phyloP scores from a whole-genome alignment of 345 rosid genomes.

The Litchi chinensis region DNA sequence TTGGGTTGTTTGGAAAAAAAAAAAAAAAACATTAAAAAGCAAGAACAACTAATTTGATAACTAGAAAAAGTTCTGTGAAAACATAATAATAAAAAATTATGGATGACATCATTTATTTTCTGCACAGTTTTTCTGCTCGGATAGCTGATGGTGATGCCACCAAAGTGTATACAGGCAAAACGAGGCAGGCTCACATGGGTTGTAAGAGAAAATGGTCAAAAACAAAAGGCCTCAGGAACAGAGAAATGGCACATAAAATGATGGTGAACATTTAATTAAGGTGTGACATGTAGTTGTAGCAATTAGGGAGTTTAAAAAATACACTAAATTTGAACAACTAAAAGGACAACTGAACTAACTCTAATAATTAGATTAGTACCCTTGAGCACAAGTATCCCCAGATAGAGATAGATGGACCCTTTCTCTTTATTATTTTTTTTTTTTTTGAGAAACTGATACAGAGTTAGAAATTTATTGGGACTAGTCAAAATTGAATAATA shows the following conservation, averaged over 20 bases:
- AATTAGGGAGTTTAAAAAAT: not conserved
- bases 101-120: not conserved
- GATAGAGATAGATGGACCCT: slow-evolving; percentile 20
- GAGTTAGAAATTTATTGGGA: no score
- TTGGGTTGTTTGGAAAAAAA: not conserved
- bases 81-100: not conserved
- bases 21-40: not conserved
- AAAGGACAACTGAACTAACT: slow-evolving; percentile 28
- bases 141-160: slow-evolving; percentile 25
- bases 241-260: slow-evolving; percentile 21
- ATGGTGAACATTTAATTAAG: slow-evolving; percentile 16
- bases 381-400: slow-evolving; percentile 29
- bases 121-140: slow-evolving; percentile 4
- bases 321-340: slow-evolving; percentile 4
- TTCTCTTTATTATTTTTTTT: no score
- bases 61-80: not conserved
- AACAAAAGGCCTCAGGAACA: slow-evolving; percentile 14
- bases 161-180: slow-evolving; percentile 15
- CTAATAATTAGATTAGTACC: slow-evolving; percentile 30
- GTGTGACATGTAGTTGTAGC: slow-evolving; percentile 1
- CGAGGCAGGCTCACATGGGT: slow-evolving; percentile 35
- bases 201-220: slow-evolving; percentile 21
- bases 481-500: no score
- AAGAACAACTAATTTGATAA: not conserved
- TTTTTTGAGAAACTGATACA: no score